Base-by-base conservation (phyloP, 2,329 filamentous ascomycete species). In the Sclerotiophoma versabilis region DNA sequence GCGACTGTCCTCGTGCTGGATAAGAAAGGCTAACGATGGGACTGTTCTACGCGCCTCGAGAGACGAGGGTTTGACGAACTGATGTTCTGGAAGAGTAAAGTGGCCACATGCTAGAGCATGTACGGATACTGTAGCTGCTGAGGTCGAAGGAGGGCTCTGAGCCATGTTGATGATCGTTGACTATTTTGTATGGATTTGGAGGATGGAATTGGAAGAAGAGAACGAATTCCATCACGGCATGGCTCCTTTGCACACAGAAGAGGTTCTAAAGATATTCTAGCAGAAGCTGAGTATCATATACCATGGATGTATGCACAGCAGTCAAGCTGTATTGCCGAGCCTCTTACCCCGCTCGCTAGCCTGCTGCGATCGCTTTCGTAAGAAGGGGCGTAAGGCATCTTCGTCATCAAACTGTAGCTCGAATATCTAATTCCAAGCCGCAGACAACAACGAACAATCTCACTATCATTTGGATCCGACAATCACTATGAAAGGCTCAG, bases 21-120 rank as follows among this genome's bases (percentile, higher is more conserved):
- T 77, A 3, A 85, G 74, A 57, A 85, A 85, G 0, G 77, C 77
- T 5, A 86, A 71, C 0, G 81, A 85, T 0, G 83, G 83, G 0
- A 84, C 82, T 1, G 78, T 82, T 20, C 75, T 76, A 33, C 76
- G 73, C 3, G 78, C 78, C 5, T 76, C 71, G 7, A 71, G 74
- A 32, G 76, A 75, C 2, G 79, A 76, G 5, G 77, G 76, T 17
- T 78, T 72, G 8, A 83, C 72, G 57, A 83, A 83, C 38, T 80
- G 72, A 27, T 72, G 70, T 45, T 83, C 78, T 0, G 80, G 80
- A 5, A 83, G 75, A 7, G 80, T 81, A 45, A 83, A 71, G 29
- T 79, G 66, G 5, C 72, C 72, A 17, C 59, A 53, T 6, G 67
- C 69, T 7, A 78, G 68, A 9, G 75, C 76, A 54, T 77, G 74